Evolutionary conservation across 768 basidiomycete species (phyloP), one percentile per base, ranked within the genome.

Genomic region (Trametes punicea): DNA sequence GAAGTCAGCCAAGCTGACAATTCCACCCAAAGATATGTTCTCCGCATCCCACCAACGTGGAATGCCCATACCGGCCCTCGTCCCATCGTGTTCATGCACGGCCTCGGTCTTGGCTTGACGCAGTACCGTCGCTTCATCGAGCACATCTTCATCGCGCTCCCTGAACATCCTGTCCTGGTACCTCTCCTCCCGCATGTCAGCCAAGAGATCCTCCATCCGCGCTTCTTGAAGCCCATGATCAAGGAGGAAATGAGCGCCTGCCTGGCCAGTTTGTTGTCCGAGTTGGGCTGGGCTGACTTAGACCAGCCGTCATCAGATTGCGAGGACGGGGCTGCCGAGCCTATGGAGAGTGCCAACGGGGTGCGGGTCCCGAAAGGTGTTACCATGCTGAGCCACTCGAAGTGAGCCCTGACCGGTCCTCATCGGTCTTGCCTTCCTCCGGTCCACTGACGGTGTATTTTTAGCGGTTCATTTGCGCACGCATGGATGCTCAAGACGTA

Each of bases 401-500:
- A 96, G 88, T 90, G 57, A 44, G 84, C 62, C n/a, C 4, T 18
- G 2, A 38, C 15, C 13, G 16, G 13, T 38, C 3, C 2, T 38
- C 15, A 21, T 23, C 18, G 21, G 26, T 27, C 4, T 25, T 13
- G 42, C 42, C 26, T 26, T 1, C 13, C 34, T 8, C n/a, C 9
- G 5, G 15, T 36, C 15, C n/a, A 36, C 15, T 36, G 9, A 36
- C 34, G 15, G 34, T 26, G 6, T 1, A 26, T 38, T 20, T 20
- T 7, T 38, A 88, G 88, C 65, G 90, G 90, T 0, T 86, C 88
- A 30, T 93, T 92, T 65, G 73, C 80, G 1, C 94, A 97, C 69
- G 87, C 88, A 5, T 97, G 95, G 95, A 76, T 95, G 67, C 73
- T 97, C 42, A 97, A 96, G 69, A 79, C 79, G 18, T 75, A 84